Conservation (phyloP, 768 basidiomycete species). For the Dentipellis sp. region DNA sequence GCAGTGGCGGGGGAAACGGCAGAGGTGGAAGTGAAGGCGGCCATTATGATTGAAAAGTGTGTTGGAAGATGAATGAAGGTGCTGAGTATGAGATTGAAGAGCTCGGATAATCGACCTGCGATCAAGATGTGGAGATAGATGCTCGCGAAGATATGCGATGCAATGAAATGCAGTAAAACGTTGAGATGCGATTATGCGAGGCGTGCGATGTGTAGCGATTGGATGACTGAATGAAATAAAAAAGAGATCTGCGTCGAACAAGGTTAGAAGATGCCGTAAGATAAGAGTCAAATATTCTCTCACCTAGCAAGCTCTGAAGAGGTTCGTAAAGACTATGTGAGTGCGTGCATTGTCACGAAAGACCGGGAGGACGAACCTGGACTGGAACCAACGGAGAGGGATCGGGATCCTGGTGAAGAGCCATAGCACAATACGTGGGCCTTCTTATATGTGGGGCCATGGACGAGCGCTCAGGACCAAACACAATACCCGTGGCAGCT, state of each 20-base stretch:
- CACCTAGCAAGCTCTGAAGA: no score
- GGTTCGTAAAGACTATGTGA: no score
- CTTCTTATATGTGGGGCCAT: conserved; percentile 21
- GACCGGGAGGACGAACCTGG: conserved; percentile 1
- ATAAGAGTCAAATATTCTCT: no score
- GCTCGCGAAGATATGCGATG: conserved; percentile 27
- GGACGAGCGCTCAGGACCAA: conserved; percentile 9
- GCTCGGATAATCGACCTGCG: conserved; percentile 53
- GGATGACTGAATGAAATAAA: background rate
- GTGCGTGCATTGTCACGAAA: background rate
- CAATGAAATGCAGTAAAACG: conserved; percentile 13
- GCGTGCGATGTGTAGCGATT: conserved; percentile 20
- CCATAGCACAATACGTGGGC: background rate
- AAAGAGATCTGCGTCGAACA: background rate
- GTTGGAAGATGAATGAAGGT: conserved; percentile 3
- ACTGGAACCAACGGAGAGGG: conserved; percentile 9
- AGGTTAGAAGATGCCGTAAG: background rate
- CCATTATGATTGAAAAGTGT: conserved; percentile 7
- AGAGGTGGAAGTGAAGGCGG: conserved; percentile 30
- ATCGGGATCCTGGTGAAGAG: conserved; percentile 6
- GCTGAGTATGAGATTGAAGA: conserved; percentile 11
- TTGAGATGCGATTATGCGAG: conserved; percentile 12
- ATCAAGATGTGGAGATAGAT: conserved; percentile 28
- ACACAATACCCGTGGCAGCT: conserved; percentile 20
- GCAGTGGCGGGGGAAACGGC: conserved; percentile 35